These are phyloP conservation scores for Periconia digitata DNA, from an alignment of 2,329 filamentous ascomycete genomes.

Conservation along the genomic window DNA sequence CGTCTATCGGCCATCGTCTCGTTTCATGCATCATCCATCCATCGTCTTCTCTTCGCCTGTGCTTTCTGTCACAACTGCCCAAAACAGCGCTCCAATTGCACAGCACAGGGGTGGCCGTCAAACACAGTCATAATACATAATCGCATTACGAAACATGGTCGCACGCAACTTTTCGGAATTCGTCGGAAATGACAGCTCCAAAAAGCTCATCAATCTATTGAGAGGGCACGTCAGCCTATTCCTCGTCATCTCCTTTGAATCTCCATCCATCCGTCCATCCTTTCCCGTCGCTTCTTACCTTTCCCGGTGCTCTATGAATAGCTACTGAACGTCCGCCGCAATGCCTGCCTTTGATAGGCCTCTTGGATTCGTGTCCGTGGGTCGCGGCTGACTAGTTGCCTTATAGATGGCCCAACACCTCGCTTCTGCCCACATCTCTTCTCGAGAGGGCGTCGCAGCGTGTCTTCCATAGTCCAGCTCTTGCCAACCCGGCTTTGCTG, in stretches of 20 bases:
- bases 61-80: no score
- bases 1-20: no score
- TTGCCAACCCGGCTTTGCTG: conserved; percentile 66
- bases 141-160: conserved; percentile 14
- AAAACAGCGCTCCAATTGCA: no score
- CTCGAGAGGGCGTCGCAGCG: conserved; percentile 63
- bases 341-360: no score
- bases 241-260: conserved; percentile 9
- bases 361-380: conserved; percentile 1
- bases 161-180: conserved; percentile 32
- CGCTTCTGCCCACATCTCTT: conserved; percentile 65
- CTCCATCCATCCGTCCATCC: background rate
- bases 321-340: background rate
- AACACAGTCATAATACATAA: no score
- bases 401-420: conserved; percentile 67
- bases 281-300: background rate
- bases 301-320: background rate
- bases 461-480: conserved; percentile 61
- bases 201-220: conserved; percentile 40
- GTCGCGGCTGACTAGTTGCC: conserved; percentile 48
- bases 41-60: no score
- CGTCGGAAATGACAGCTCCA: conserved; percentile 27
- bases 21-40: no score
- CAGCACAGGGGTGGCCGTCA: no score
- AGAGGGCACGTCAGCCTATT: conserved; percentile 34